phyloP scores from a whole-genome alignment of 768 basidiomycete genomes.

The Phylloporus scabripes region DNA sequence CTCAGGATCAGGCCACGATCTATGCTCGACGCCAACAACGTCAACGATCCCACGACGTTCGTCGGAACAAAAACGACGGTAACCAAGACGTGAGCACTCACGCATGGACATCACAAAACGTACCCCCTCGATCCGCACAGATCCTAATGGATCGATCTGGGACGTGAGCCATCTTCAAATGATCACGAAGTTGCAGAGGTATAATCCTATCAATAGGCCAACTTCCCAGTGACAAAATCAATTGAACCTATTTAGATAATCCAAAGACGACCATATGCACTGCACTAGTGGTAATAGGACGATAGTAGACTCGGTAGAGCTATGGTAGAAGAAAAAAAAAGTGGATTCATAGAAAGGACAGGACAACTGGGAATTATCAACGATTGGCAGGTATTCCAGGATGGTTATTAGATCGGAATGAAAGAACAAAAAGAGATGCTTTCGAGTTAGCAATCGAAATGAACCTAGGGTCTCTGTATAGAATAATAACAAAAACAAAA shows the following conservation, averaged over 20 bases:
- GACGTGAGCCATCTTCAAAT: slow-evolving; percentile 28
- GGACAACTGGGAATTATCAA: slow-evolving; percentile 25
- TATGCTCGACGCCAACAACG: slow-evolving; percentile 20
- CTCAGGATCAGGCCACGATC: slow-evolving; percentile 72
- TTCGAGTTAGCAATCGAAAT: slow-evolving; percentile 13
- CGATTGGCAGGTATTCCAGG: slow-evolving; percentile 19
- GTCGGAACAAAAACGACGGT: neutral
- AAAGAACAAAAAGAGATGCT: slow-evolving; percentile 2
- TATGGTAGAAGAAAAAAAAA: neutral
- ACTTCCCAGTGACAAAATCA: slow-evolving; percentile 4
- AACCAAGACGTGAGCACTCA: slow-evolving; percentile 30
- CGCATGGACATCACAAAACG: slow-evolving; percentile 89
- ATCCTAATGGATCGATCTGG: slow-evolving; percentile 78
- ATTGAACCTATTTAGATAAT: slow-evolving; percentile 13
- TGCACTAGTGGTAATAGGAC: slow-evolving; percentile 11
- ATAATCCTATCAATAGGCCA: neutral
- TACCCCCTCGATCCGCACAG: slow-evolving; percentile 87
- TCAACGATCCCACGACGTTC: neutral
- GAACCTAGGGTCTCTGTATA: neutral
- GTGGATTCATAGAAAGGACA: slow-evolving; percentile 8
- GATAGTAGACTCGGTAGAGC: neutral
- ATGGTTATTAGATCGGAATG: slow-evolving; percentile 20
- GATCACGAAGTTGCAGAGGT: neutral
- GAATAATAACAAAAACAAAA: slow-evolving; percentile 1
- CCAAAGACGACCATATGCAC: slow-evolving; percentile 15